Percentiles rank a stretch among this genome's conserved stretches.
phyloP scores from a whole-genome alignment of 345 rosid genomes.

The Firmiana major region DNA sequence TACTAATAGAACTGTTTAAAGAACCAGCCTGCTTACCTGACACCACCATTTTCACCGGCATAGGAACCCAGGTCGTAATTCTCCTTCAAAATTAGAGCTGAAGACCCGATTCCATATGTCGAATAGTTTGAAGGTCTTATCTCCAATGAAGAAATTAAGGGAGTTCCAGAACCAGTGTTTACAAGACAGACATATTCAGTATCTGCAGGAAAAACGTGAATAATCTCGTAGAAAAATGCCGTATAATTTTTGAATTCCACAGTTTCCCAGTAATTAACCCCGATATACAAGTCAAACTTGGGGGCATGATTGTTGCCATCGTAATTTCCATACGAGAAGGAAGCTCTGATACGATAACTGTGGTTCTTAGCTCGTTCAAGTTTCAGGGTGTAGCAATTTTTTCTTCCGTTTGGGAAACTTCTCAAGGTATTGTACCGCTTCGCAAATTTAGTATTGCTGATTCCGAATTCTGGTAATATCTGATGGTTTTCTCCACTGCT shows the following conservation, averaged over 20 bases:
- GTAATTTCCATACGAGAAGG: conserved; percentile 24
- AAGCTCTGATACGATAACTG: conserved; percentile 13
- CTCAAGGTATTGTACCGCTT: neutral
- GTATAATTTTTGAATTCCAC: neutral
- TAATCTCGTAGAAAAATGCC: neutral
- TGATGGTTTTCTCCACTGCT: conserved; percentile 6
- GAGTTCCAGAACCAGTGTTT: conserved; percentile 24
- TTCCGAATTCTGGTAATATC: neutral
- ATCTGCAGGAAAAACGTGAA: conserved; percentile 7
- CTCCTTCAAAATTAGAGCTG: neutral
- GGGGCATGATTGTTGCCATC: conserved; percentile 8
- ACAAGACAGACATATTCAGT: conserved; percentile 19
- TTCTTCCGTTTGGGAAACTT: conserved; percentile 17
- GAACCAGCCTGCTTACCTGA: neutral
- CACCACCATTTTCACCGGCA: too few relatives aligned
- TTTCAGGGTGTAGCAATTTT: conserved; percentile 24
- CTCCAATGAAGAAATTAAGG: conserved; percentile 25
- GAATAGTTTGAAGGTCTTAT: neutral
- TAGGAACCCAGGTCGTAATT: neutral
- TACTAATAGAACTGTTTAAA: neutral
- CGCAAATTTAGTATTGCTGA: neutral
- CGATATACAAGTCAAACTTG: conserved; percentile 23
- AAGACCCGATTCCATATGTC: neutral
- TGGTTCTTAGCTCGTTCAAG: conserved; percentile 14
- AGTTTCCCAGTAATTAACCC: conserved; percentile 15